Percentiles rank a stretch among this genome's conserved stretches.
Evolutionary conservation across 2,329 filamentous ascomycete species (phyloP).

Genomic region (Fusarium sp.): DNA sequence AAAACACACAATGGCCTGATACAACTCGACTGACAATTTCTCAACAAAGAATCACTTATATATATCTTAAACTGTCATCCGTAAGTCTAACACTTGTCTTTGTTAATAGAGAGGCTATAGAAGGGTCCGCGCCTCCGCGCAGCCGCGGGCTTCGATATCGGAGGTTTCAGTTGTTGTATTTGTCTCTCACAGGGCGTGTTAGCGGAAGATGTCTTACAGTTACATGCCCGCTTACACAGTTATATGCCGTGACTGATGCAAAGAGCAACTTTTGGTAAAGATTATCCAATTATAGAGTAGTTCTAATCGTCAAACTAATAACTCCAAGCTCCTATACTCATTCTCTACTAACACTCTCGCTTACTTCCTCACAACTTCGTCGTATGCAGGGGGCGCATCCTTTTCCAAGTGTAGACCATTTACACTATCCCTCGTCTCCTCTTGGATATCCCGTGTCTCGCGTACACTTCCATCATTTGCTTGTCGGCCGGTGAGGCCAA

Average conservation of each 20-base stretch:
- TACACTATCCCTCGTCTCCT: slow-evolving; percentile 9
- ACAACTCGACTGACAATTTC: background rate
- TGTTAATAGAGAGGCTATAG: slow-evolving; percentile 23
- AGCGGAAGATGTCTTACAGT: slow-evolving; percentile 1
- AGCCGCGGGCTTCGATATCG: slow-evolving; percentile 44
- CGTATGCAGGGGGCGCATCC: slow-evolving; percentile 43
- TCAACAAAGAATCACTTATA: background rate
- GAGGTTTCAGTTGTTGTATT: slow-evolving; percentile 35
- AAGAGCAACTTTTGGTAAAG: background rate
- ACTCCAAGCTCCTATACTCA: background rate
- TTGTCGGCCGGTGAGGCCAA: slow-evolving; percentile 5
- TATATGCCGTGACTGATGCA: background rate
- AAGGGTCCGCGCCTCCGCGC: background rate
- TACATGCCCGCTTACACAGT: background rate
- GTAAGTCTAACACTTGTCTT: slow-evolving; percentile 3
- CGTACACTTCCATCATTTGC: background rate
- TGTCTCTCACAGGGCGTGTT: slow-evolving; percentile 27
- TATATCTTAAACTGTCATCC: slow-evolving; percentile 1
- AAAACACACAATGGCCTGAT: slow-evolving; percentile 20
- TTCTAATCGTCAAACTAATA: slow-evolving; percentile 4
- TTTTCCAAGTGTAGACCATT: slow-evolving; percentile 9
- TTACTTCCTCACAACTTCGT: slow-evolving; percentile 36
- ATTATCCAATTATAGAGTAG: background rate
- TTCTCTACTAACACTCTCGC: background rate
- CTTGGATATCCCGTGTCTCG: background rate